Evolutionary conservation across 2,329 filamentous ascomycete species (phyloP), one percentile per base, ranked within the genome.

Genomic region (Escovopsis sp.): DNA sequence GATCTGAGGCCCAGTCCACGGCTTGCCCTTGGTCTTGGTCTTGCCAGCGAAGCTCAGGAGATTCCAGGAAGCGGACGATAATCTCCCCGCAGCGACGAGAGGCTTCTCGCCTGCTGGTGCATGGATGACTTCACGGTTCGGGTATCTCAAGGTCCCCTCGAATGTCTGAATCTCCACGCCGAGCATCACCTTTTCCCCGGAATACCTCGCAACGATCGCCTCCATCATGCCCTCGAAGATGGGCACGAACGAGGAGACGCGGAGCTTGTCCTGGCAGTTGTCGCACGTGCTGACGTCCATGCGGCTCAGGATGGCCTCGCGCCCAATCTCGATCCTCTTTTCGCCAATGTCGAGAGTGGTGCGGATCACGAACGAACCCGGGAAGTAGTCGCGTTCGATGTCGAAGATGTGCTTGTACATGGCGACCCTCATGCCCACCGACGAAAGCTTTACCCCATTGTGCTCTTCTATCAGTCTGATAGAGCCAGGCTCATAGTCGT

Each of bases 251-350:
- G 47, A 25, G 7, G 42, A 36, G 3, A 48, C 42, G 7, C 50
- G 44, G 9, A 52, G 35, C 34, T 52, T 42, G 32, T 46, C 47
- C 36, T 48, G 48, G 46, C 53, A 55, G 43, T 56, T 56, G 13
- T 42, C 34, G 39, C 53, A 56, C 13, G 44, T 46, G 1, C 34
- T 24, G 15, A 54, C 49, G 35, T 48, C 39, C 49, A 50, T 52
- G 2, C 53, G 44, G 44, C 52, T 55, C 8, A 56, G 37, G 6
- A 54, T 39, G 1, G 51, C 43, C 34, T 53, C 46, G 2, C 39
- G 37, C n/a, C 45, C 45, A 11, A 51, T 31, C 15, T 40, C 7
- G 7, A 34, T 33, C 7, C 16, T 4, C 7, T 42, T 43, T 5
- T 37, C 34, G 11, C 37, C 24, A n/a, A 9, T 30, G 9, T 36